Evolutionary conservation across 225 moss, liverwort and hornwort species (phyloP).

Genomic region (Neckera pumila): DNA sequence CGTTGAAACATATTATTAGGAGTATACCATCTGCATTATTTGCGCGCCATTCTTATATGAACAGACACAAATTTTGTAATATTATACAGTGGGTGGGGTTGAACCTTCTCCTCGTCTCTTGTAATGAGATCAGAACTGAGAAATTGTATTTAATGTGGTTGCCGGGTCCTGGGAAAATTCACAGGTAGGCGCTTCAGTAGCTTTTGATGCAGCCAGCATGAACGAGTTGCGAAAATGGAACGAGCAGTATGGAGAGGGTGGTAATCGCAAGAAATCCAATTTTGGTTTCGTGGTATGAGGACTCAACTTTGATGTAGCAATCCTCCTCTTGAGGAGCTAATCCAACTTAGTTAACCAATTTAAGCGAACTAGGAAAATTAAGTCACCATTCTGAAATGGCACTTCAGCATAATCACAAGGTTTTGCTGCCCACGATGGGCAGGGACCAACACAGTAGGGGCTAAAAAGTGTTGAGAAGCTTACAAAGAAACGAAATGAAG

Average conservation of each 20-base stretch:
- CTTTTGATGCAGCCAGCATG: constrained; percentile 57
- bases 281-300: constrained; percentile 47
- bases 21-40: background rate
- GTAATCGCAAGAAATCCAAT: constrained; percentile 44
- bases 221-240: constrained; percentile 53
- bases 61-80: background rate
- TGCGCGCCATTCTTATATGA: background rate
- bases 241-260: constrained; percentile 54
- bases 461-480: background rate
- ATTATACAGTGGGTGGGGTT: background rate
- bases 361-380: background rate
- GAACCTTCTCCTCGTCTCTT: background rate
- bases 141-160: background rate
- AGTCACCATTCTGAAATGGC: background rate
- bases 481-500: too few relatives aligned
- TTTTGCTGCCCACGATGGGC: background rate
- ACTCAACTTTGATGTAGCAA: background rate
- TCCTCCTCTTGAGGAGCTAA: background rate
- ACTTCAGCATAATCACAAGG: background rate
- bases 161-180: background rate
- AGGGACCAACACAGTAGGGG: background rate
- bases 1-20: background rate
- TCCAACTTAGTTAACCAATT: background rate
- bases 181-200: constrained; percentile 56
- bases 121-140: background rate